These are phyloP conservation scores for Saturnispora bothae DNA, from an alignment of 805 yeast genomes.

Conservation along the genomic window DNA sequence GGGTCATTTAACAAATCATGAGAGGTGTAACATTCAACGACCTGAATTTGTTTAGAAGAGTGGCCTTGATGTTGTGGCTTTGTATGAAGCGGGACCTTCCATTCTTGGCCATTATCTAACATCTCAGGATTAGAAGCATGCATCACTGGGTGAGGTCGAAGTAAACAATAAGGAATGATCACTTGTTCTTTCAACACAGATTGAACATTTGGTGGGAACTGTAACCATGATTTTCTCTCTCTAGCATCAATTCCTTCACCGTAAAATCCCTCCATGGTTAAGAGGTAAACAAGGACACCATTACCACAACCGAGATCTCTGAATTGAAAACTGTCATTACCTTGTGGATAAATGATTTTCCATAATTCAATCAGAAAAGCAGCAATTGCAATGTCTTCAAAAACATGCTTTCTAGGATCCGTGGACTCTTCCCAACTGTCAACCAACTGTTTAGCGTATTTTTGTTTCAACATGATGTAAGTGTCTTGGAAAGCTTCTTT, in stretches of 20 bases:
- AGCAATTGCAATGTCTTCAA: slow-evolving; percentile 92
- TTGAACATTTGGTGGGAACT: slow-evolving; percentile 59
- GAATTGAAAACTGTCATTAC: slow-evolving; percentile 46
- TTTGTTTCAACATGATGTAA: slow-evolving; percentile 71
- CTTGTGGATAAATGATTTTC: slow-evolving; percentile 37
- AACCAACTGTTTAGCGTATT: slow-evolving; percentile 64
- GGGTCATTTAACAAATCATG: slow-evolving; percentile 40
- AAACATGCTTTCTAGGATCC: slow-evolving; percentile 91
- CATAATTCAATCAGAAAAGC: slow-evolving; percentile 87
- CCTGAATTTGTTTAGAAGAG: slow-evolving; percentile 27
- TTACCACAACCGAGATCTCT: slow-evolving; percentile 94
- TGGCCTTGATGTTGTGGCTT: slow-evolving; percentile 20
- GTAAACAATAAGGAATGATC: slow-evolving; percentile 64
- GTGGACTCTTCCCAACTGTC: slow-evolving; percentile 88
- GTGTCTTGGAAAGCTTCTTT: slow-evolving; percentile 75
- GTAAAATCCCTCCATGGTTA: slow-evolving; percentile 65
- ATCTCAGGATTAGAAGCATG: slow-evolving; percentile 42
- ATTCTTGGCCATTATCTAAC: slow-evolving; percentile 50
- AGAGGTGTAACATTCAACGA: slow-evolving; percentile 47
- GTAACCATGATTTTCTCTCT: slow-evolving; percentile 76
- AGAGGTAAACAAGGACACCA: slow-evolving; percentile 70
- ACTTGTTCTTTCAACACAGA: slow-evolving; percentile 59
- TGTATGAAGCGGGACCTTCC: slow-evolving; percentile 37
- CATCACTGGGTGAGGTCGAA: slow-evolving; percentile 61
- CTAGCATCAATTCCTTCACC: slow-evolving; percentile 90